Base-by-base conservation (phyloP, 2,329 filamentous ascomycete species). In the Botrytis hyacinthi region DNA sequence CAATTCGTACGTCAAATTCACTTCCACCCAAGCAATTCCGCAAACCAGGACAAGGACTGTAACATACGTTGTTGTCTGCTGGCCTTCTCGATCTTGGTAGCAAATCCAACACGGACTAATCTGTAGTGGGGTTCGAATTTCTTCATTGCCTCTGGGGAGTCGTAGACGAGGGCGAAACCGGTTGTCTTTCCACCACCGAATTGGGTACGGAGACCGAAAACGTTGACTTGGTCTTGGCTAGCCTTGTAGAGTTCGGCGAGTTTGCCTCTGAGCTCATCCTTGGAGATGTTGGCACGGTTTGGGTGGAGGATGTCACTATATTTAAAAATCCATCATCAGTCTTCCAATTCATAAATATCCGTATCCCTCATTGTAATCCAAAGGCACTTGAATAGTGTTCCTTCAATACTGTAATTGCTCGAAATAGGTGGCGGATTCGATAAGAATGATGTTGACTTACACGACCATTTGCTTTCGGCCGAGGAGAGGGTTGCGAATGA, bases 111-210 rank as follows among this genome's bases (percentile, higher is more conserved):
- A 81, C 96, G 91, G 85, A 99, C 90, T 81, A 98, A 91, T 86
- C 96, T 92, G 92, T 98, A 98, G 87, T 92, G 92, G 82, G 96
- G 96, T 91, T 99, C 96, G 87, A 98, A 99, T 88, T 98, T 98
- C 93, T 98, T 98, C 92, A 99, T 92, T 82, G 95, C 94, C 90
- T 99, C 96, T 84, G 91, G 88, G 80, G 93, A 97, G 87, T 99
- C 96, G 91, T 99, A 99, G 88, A 99, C 90, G 83, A 98, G 94
- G 80, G 94, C 96, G 85, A 99, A 99, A 82, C 96, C 96, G 80
- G 95, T 98, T 86, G 93, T 97, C 93, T 99, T 99, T 90, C 96
- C 96, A 84, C 96, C 96, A 95, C 96, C 96, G 85, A 93, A 99
- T 86, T 98, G 95, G 82, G 96, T 99, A 86, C 94, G 93, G 86